Base-by-base conservation (phyloP, 2,329 filamentous ascomycete species). In the Botrytis elliptica region DNA sequence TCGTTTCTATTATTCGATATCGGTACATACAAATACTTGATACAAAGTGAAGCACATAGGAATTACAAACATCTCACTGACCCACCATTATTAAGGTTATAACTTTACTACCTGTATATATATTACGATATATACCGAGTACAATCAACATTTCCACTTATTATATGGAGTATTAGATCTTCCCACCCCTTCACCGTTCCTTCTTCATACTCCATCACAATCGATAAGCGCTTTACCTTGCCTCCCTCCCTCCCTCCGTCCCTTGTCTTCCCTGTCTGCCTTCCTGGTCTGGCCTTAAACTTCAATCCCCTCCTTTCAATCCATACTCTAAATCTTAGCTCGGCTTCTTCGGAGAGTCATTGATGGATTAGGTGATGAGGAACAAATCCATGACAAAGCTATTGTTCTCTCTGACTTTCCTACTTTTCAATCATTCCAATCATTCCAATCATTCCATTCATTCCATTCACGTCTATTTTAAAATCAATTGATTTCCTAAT, bases 331-430 rank as follows among this genome's bases (percentile, higher is more conserved):
- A 55, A 55, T 18, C 49, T 62, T 62, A 46, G 57, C 55, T 70
- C 68, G 68, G 68, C n/a, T 62, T 62, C 57, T 70, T 70, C 68
- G 68, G 68, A 70, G 68, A 40, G 22, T 29, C 22, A 22, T 44
- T 12, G 68, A 70, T 49, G 25, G 33, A 49, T 16, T 59, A 46
- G 29, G 8, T 68, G 5, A 29, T 68, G 36, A n/a, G 12, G 49
- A 59, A 44, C 22, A 33, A 36, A 22, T 44, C 6, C 40, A 49
- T 36, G 40, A 62, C 55, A 70, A 18, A 70, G 68, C 22, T 60
- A 49, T 70, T 62, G 22, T 70, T 18, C 29, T 49, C 46, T 25
- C 38, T 49, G 62, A n/a, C 52, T 44, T 33, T 25, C 5, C 55
- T 12, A 25, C n/a, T 40, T 57, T 25, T 8, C 8, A 49, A 33